Conservation (phyloP, 2,329 filamentous ascomycete species). For the Hymenotorrendiella dingleyae region DNA sequence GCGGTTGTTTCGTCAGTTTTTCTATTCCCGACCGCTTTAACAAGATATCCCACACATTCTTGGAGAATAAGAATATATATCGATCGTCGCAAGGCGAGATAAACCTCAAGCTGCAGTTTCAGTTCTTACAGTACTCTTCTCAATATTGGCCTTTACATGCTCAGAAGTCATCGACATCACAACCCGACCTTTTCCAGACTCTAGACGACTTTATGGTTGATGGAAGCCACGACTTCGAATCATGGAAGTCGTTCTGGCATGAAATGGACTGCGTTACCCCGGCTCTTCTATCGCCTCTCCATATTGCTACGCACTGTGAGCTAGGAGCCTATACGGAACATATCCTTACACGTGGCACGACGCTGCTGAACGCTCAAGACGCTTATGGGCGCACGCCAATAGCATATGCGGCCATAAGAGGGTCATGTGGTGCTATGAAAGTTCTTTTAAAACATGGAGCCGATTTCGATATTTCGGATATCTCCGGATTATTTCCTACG, state of each 20-base stretch:
- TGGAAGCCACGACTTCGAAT: constrained; percentile 3
- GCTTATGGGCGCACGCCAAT: neutral
- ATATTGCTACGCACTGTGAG: constrained; percentile 19
- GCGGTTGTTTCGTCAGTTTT: neutral
- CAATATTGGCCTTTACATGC: neutral
- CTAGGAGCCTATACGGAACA: constrained; percentile 7
- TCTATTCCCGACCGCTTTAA: too few species aligned
- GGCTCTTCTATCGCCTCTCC: too few species aligned
- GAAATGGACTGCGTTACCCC: neutral
- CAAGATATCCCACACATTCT: neutral
- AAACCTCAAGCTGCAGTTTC: neutral
- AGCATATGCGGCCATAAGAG: too few species aligned
- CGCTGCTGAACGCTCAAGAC: constrained; percentile 2
- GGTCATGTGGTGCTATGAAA: neutral
- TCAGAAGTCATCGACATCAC: neutral
- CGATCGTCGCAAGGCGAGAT: too few species aligned
- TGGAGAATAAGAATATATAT: too few species aligned
- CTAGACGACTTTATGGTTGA: constrained; percentile 2
- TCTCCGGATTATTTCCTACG: constrained; percentile 28
- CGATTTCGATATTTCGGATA: too few species aligned
- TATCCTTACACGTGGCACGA: constrained; percentile 2
- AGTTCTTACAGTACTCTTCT: constrained; percentile 5
- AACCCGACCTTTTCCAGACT: neutral
- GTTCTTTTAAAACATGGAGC: neutral
- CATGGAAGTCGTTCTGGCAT: constrained; percentile 5